Base-by-base conservation (phyloP, 768 basidiomycete species). In the Exsudoporus frostii region DNA sequence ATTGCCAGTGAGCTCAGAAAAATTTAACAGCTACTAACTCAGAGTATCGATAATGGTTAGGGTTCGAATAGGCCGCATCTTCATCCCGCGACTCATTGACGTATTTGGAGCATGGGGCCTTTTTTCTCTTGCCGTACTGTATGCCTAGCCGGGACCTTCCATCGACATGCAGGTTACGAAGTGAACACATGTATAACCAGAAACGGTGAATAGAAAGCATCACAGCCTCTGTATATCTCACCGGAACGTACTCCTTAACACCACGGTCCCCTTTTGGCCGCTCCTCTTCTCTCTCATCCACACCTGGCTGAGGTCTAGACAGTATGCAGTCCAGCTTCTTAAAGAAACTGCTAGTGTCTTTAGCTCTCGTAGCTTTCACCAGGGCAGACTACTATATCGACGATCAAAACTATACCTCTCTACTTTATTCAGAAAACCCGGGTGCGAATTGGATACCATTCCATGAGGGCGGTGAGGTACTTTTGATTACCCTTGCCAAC, bases 331-430 rank as follows among this genome's bases (percentile, higher is more conserved):
- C 44, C 27, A 15, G n/a, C 22, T 15, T 49, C 20, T 11, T 40
- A 20, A 47, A 27, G 24, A 43, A 22, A 25, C 22, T 59, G 37
- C 14, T 59, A 17, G 34, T 25, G 25, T 25, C 40, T 7, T 40
- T 37, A 6, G 53, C 37, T 36, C 27, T 58, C 15, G 27, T 22
- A 27, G 50, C 50, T 19, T 41, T 50, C 14, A 45, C 40, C 20
- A 53, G 27, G 25, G 59, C 53, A 39, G 53, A 59, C 30, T 59
- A 59, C 30, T 50, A 40, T 19, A 57, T 61, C 20, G 60, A 61
- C 30, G 60, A 61, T n/a, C 55, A 58, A 42, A 58, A 58, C 34
- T 34, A 15, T 15, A 54, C 61, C 13, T 48, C 48, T 30, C 61
- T 55, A 14, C 3, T 45, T 7, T 62, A 48, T 27, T 51, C 56